A percentile compares a stretch with the other conserved stretches of the same genome.
These are phyloP conservation scores for Cutaneotrichosporon sp. DNA, from an alignment of 1,284 basidiomycete species.

Conservation along the genomic window DNA sequence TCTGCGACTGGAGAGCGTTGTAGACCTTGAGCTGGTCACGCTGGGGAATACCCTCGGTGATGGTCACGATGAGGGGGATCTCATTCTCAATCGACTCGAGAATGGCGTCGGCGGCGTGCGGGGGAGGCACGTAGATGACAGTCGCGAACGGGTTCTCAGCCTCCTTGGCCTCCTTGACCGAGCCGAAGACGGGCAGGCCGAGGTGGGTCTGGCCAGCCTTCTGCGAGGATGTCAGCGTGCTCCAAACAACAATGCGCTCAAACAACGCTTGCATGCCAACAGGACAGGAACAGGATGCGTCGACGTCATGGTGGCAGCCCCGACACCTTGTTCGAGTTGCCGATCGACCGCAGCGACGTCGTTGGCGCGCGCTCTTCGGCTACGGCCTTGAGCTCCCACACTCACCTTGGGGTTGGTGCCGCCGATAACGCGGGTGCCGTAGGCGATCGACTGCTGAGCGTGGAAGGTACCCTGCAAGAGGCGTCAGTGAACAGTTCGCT, in stretches of 20 bases:
- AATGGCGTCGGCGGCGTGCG: slow-evolving; percentile 87
- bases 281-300: too few relatives aligned
- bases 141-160: slow-evolving; percentile 83
- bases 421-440: slow-evolving; percentile 89
- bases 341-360: not conserved
- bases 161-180: slow-evolving; percentile 82
- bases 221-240: slow-evolving; percentile 26
- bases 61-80: slow-evolving; percentile 91
- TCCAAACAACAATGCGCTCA: not conserved
- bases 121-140: slow-evolving; percentile 92
- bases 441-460: slow-evolving; percentile 85
- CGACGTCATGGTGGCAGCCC: not conserved
- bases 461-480: slow-evolving; percentile 85
- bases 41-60: slow-evolving; percentile 96
- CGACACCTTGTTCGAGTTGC: too few relatives aligned
- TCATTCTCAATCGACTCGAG: slow-evolving; percentile 97
- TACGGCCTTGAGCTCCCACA: too few relatives aligned
- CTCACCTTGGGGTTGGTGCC: slow-evolving; percentile 81
- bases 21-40: slow-evolving; percentile 90
- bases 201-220: slow-evolving; percentile 95
- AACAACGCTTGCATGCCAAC: too few relatives aligned
- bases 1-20: slow-evolving; percentile 89
- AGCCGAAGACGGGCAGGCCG: slow-evolving; percentile 90
- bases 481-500: slow-evolving; percentile 2
- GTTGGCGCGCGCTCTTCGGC: too few relatives aligned